Percentiles rank a stretch among this genome's conserved stretches.
phyloP scores from a whole-genome alignment of 2,329 filamentous ascomycete species.

The Fusarium pininemorale region DNA sequence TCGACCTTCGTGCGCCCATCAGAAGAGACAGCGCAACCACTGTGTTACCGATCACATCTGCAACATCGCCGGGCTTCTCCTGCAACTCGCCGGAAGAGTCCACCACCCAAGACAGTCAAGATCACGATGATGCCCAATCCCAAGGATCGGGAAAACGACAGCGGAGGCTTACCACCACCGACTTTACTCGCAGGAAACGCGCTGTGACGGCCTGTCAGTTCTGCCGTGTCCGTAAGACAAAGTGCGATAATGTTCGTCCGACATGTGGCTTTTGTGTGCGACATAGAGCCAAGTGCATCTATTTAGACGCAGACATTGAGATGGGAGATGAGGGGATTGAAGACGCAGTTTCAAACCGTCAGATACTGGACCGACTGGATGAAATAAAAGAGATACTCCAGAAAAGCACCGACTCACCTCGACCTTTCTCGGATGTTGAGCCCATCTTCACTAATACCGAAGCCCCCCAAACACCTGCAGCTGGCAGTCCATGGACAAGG shows the following conservation, averaged over 20 bases:
- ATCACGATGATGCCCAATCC: not conserved
- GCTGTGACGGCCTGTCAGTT: slow-evolving; percentile 19
- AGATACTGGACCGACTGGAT: not conserved
- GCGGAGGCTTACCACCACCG: not conserved
- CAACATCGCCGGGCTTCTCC: not conserved
- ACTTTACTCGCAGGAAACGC: slow-evolving; percentile 20
- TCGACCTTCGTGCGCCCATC: not conserved
- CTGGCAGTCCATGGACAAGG: not conserved
- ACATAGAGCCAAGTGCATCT: slow-evolving; percentile 11
- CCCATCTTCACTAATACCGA: not conserved
- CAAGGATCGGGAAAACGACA: not conserved
- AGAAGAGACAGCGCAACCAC: not conserved
- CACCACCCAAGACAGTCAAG: not conserved
- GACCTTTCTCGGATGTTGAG: not conserved
- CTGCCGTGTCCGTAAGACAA: slow-evolving; percentile 24
- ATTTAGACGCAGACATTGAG: not conserved
- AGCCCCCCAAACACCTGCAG: not conserved
- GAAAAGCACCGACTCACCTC: not conserved
- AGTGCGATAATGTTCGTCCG: slow-evolving; percentile 25
- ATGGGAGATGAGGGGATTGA: not conserved
- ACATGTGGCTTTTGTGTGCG: slow-evolving; percentile 19
- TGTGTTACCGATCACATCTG: not conserved
- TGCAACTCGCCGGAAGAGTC: not conserved
- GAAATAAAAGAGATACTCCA: slow-evolving; percentile 14
- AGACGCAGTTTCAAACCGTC: not conserved